Evolutionary conservation across 805 yeast genomes (phyloP).

Genomic region (Lachancea sp.): DNA sequence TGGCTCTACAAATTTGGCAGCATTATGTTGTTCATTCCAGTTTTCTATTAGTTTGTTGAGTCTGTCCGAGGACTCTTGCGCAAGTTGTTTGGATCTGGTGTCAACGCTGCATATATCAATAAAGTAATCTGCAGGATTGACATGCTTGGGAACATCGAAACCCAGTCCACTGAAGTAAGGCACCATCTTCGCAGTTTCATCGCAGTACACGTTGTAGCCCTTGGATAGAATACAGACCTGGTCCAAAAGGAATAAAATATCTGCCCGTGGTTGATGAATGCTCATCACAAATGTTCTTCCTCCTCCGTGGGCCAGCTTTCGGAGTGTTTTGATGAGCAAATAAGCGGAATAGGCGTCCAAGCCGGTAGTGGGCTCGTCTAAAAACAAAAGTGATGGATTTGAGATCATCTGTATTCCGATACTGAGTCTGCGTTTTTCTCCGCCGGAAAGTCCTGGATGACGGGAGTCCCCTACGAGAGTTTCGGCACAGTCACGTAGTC

Average conservation of each 20-base stretch:
- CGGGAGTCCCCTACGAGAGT: conserved; percentile 52
- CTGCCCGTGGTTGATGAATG: conserved; percentile 80
- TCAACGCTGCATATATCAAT: conserved; percentile 56
- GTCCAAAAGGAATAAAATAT: conserved; percentile 64
- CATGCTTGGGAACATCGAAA: conserved; percentile 38
- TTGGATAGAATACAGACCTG: conserved; percentile 60
- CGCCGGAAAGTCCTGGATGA: conserved; percentile 68
- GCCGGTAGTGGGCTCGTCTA: conserved; percentile 89
- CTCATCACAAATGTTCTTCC: conserved; percentile 72
- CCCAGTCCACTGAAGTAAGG: conserved; percentile 47
- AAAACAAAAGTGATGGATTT: conserved; percentile 67
- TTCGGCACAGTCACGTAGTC: conserved; percentile 56
- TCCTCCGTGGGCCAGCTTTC: conserved; percentile 44
- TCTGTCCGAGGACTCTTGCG: conserved; percentile 30
- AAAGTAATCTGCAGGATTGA: conserved; percentile 57
- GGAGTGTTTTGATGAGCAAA: conserved; percentile 53
- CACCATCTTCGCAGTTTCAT: conserved; percentile 39
- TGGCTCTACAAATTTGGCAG: neutral
- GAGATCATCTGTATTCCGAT: conserved; percentile 72
- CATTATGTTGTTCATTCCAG: conserved; percentile 32
- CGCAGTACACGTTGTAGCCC: conserved; percentile 48
- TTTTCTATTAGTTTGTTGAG: conserved; percentile 30
- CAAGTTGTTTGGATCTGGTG: conserved; percentile 35
- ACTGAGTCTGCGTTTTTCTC: conserved; percentile 73
- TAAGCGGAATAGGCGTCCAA: conserved; percentile 73